Conservation (phyloP, 2,329 filamentous ascomycete species). For the Pyrenochaeta sp. region DNA sequence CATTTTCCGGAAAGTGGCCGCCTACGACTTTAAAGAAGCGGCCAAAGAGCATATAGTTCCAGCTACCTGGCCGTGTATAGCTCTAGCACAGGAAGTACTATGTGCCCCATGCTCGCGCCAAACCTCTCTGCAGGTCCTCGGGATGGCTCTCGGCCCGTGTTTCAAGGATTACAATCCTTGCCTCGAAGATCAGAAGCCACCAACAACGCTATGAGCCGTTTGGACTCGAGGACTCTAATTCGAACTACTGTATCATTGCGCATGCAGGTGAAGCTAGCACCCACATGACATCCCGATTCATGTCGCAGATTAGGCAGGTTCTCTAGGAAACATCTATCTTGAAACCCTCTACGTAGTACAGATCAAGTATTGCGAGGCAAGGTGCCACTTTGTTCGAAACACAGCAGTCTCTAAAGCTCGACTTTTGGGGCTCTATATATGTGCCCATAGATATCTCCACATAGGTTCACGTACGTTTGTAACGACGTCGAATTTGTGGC, state of each 20-base stretch:
- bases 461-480: background rate
- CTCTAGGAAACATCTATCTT: no score
- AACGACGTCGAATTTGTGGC: background rate
- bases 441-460: no score
- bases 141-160: background rate
- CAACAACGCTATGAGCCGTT: background rate
- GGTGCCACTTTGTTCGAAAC: no score
- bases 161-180: background rate
- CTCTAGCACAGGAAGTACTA: background rate
- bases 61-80: background rate
- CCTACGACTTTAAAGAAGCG: background rate
- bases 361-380: no score
- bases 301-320: background rate
- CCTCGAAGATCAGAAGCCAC: background rate
- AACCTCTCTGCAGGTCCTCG: background rate
- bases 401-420: no score
- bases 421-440: no score
- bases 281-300: background rate
- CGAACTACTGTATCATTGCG: background rate
- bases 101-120: background rate
- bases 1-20: background rate
- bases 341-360: no score
- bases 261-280: background rate
- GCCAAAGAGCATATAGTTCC: background rate
- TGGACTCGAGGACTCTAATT: background rate